These are phyloP conservation scores for Melastoma malabathricum DNA, from an alignment of 345 rosid genomes.

Conservation along the genomic window DNA sequence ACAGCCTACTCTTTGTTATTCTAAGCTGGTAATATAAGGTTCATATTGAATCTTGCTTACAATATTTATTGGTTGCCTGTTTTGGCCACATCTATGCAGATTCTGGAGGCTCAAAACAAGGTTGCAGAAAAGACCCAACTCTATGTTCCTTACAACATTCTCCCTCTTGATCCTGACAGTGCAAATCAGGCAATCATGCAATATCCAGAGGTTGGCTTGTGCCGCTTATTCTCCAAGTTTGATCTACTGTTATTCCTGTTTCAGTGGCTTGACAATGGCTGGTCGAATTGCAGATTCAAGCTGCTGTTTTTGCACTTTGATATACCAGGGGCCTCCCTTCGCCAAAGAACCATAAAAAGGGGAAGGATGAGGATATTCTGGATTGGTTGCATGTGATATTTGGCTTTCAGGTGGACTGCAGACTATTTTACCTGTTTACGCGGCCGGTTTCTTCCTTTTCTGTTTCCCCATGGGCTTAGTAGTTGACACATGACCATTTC, in stretches of 20 bases:
- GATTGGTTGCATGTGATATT: constrained; percentile 99
- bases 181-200: constrained; percentile 94
- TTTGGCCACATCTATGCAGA: constrained; percentile 28
- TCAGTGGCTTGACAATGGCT: not conserved
- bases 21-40: too few species aligned
- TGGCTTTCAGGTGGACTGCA: constrained; percentile 79
- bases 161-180: constrained; percentile 99
- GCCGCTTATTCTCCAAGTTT: constrained; percentile 3
- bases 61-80: not conserved
- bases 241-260: too few species aligned
- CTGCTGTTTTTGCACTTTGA: constrained; percentile 87
- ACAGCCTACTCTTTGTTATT: not conserved
- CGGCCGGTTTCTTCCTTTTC: not conserved
- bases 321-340: constrained; percentile 99
- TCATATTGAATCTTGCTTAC: not conserved
- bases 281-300: constrained; percentile 58
- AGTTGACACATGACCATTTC: constrained; percentile 1
- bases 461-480: not conserved
- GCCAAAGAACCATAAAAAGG: constrained; percentile 74
- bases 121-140: constrained; percentile 94
- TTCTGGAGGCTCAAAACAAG: constrained; percentile 82
- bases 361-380: constrained; percentile 80
- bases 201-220: constrained; percentile 64
- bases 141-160: constrained; percentile 81
- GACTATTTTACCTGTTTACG: not conserved